phyloP scores from a whole-genome alignment of 2,329 filamentous ascomycete species.

The Sporothrix phasma region DNA sequence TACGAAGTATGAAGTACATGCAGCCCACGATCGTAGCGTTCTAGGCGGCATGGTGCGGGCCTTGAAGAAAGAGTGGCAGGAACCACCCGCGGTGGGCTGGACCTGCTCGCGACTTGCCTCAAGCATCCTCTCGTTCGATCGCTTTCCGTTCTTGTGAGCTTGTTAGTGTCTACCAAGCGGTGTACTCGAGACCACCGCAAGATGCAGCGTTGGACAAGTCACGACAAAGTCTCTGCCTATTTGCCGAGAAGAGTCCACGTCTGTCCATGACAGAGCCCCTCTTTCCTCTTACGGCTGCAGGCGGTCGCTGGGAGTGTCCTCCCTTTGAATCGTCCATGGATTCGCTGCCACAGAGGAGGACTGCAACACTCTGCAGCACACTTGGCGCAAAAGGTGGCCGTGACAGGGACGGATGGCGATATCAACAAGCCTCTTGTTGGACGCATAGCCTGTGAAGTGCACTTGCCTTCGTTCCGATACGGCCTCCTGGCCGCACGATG shows the following conservation, averaged over 20 bases:
- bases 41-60: neutral
- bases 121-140: neutral
- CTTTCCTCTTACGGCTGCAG: slow-evolving; percentile 4
- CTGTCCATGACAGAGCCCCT: neutral
- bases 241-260: neutral
- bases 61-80: neutral
- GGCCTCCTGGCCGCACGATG: neutral
- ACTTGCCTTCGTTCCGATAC: neutral
- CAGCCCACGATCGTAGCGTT: neutral
- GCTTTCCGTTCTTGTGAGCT: no score
- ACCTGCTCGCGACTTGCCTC: neutral
- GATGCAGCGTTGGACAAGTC: neutral
- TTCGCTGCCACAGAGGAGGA: neutral
- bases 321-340: neutral
- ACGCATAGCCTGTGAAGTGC: neutral
- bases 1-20: neutral
- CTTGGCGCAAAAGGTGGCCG: no score
- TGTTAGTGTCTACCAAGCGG: neutral
- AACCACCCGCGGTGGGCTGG: neutral
- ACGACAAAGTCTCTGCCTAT: slow-evolving; percentile 3
- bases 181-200: slow-evolving; percentile 5
- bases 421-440: neutral
- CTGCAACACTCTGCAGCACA: no score
- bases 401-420: neutral
- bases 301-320: neutral